These are phyloP conservation scores for Penicillium sp. DNA, from an alignment of 2,329 filamentous ascomycete species.

Conservation along the genomic window DNA sequence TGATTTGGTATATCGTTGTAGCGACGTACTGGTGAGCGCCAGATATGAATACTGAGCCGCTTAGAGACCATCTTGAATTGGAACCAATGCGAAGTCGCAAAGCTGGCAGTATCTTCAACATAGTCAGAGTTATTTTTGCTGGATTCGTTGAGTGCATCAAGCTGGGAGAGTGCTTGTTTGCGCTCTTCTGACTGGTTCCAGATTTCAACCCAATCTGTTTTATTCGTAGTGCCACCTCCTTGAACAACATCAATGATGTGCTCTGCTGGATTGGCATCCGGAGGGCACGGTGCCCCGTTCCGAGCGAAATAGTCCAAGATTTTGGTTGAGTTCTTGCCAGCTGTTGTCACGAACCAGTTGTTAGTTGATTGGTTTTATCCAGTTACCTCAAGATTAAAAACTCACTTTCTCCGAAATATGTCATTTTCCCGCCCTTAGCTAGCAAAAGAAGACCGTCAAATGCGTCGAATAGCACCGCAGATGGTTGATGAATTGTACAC, in stretches of 20 bases:
- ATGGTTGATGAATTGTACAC: conserved; percentile 68
- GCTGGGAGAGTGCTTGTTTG: conserved; percentile 20
- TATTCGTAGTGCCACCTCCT: conserved; percentile 21
- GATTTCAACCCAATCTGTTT: conserved; percentile 33
- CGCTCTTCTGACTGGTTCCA: conserved; percentile 34
- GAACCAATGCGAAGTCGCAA: conserved; percentile 40
- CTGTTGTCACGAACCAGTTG: conserved; percentile 10
- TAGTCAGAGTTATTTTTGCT: conserved; percentile 20
- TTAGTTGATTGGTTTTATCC: neutral
- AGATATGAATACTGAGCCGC: conserved; percentile 34
- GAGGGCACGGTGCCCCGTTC: conserved; percentile 55
- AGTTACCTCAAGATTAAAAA: neutral
- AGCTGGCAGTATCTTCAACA: conserved; percentile 36
- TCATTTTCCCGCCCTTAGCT: conserved; percentile 62
- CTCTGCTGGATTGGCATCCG: conserved; percentile 54
- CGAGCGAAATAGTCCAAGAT: conserved; percentile 49
- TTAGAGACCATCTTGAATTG: conserved; percentile 40
- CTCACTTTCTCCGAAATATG: conserved; percentile 62
- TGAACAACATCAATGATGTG: conserved; percentile 43
- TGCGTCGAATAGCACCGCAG: conserved; percentile 62
- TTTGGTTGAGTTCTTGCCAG: conserved; percentile 42
- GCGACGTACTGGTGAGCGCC: conserved; percentile 32
- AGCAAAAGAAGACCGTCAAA: conserved; percentile 66
- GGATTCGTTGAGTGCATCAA: conserved; percentile 28
- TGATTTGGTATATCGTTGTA: neutral